A percentile compares a stretch with the other conserved stretches of the same genome.
These are phyloP conservation scores for Cadophora sp. DNA, from an alignment of 2,329 filamentous ascomycete species.

Conservation along the genomic window DNA sequence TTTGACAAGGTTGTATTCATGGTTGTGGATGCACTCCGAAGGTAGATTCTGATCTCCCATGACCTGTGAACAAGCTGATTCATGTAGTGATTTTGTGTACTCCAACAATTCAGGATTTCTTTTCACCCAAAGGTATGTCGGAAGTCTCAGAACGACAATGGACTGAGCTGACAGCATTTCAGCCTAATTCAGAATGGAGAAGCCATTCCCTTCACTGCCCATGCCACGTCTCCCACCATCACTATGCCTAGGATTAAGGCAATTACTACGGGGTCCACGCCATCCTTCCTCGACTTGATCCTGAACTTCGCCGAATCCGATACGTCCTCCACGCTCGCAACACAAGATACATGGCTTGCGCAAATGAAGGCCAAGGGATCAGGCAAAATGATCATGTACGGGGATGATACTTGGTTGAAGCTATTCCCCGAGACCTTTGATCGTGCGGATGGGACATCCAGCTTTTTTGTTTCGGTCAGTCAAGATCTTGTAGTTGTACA, in stretches of 20 bases:
- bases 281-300: constrained; percentile 95
- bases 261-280: constrained; percentile 96
- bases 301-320: constrained; percentile 96
- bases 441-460: constrained; percentile 89
- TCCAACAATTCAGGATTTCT: constrained; percentile 78
- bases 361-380: constrained; percentile 79
- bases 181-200: constrained; percentile 65
- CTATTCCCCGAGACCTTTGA: constrained; percentile 90
- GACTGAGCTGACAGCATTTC: constrained; percentile 17
- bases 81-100: constrained; percentile 87
- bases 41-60: constrained; percentile 67
- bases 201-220: constrained; percentile 92
- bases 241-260: constrained; percentile 98
- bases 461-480: constrained; percentile 96
- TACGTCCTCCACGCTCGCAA: constrained; percentile 83
- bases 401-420: constrained; percentile 98
- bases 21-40: constrained; percentile 94
- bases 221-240: constrained; percentile 95
- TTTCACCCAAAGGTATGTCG: constrained; percentile 81
- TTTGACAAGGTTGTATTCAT: constrained; percentile 96
- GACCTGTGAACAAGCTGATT: too few species aligned
- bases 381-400: constrained; percentile 90
- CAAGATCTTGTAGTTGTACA: constrained; percentile 33
- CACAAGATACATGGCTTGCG: constrained; percentile 94
- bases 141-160: not conserved